Evolutionary conservation across 306 rosid genomes (phyloP), one percentile per base, ranked within the genome.

Genomic region (Fagus sylvatica): DNA sequence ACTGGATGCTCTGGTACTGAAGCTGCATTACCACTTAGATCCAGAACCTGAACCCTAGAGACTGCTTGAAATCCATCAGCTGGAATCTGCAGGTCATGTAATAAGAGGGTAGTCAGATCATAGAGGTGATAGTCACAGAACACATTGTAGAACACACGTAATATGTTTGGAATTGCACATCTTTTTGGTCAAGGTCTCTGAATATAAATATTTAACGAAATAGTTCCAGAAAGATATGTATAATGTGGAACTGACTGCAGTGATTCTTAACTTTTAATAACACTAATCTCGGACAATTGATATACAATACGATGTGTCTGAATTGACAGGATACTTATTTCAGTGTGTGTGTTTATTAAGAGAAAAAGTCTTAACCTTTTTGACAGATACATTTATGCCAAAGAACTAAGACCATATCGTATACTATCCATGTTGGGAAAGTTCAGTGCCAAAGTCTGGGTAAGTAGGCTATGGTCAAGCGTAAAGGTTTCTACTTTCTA

Each of bases 1-100:
- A 83, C 42, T 40, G 96, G 92, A 48, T 85, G 82, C 74, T 84
- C 85, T 15, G 82, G 88, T 78, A 95, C 77, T 56, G 90, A 88
- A 82, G 86, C 82, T 55, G 89, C 75, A 73, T 87, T 90, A 75
- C 95, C 93, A 81, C 97, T 88, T 79, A 94, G 86, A 83, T 94
- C 93, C 72, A 92, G 87, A 85, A 90, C 79, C 86, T 87, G 95
- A 83, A 94, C 91, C 87, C 65, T 83, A 62, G 97, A 90, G 74
- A 85, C 85, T 33, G 81, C 90, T 85, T 90, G 87, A 82, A 90
- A 91, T 74, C 97, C 95, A 87, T 88, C 87, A 37, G 84, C 82
- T 79, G 97, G 97, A 83, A 94, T 91, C 98, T 94, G 76, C 83
- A 53, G 11, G 79, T 74, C 69, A 69, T 71, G 55, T 42, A 79